A percentile compares a stretch with the other conserved stretches of the same genome.
These are phyloP conservation scores for Aurifilum marmelostoma DNA, from an alignment of 2,329 filamentous ascomycete genomes.

Conservation along the genomic window DNA sequence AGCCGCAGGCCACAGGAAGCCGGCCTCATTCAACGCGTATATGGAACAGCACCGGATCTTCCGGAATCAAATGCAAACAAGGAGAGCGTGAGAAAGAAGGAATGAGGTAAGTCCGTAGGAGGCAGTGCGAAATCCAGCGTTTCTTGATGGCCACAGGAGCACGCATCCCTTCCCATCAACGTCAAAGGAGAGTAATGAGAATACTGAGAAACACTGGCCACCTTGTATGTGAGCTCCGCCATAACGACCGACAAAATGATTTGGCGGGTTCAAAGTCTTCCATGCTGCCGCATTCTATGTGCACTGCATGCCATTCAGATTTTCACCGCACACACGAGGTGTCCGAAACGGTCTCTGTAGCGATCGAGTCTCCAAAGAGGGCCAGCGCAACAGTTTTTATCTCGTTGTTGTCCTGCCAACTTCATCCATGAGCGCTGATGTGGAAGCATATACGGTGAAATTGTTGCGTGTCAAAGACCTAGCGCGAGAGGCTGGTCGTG, in stretches of 20 bases:
- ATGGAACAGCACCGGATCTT: conserved; percentile 8
- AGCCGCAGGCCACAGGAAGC: not conserved
- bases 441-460: not conserved
- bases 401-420: not conserved
- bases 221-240: not conserved
- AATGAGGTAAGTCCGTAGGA: conserved; percentile 1
- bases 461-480: not conserved
- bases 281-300: not conserved
- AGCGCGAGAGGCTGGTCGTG: not conserved
- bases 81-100: conserved; percentile 10
- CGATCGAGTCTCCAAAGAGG: not conserved
- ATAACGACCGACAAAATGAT: not conserved
- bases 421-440: not conserved
- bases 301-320: not conserved
- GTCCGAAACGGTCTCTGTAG: not conserved
- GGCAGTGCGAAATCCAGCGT: not conserved
- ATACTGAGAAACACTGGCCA: not conserved
- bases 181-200: conserved; percentile 4
- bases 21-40: not conserved
- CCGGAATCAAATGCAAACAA: conserved; percentile 10
- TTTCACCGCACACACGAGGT: not conserved
- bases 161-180: not conserved
- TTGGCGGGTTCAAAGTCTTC: not conserved
- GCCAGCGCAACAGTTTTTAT: not conserved
- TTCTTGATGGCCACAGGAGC: not conserved